Base-by-base conservation (phyloP, 495 filamentous ascomycete genomes). In the Umbilicaria muhlenbergii region DNA sequence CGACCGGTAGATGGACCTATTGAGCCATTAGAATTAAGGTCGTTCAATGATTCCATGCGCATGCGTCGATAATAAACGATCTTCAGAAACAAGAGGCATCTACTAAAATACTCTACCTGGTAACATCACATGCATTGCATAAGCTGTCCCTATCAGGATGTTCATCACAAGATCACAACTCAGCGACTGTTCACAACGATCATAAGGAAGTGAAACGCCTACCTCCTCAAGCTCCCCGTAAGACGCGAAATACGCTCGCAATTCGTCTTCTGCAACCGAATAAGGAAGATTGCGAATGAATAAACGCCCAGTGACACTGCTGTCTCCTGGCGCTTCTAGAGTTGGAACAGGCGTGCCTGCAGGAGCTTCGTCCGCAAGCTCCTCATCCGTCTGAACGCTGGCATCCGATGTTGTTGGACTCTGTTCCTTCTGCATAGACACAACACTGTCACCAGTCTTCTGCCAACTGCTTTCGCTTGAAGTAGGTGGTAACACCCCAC, bases 111-210 rank as follows among this genome's bases (percentile, higher is more conserved):
- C 68, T 73, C 73, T 75, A 62, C 70, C 67, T 68, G 61, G 48
- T 74, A 53, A 71, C 68, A 78, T 79, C 78, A 80, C 58, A 38
- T 74, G 74, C 74, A 62, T 57, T 61, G 77, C 79, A 91, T 95
- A 77, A 82, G 87, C 73, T 96, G 89, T 95, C 91, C 91, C 91
- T 96, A 96, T 94, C 89, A 77, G 81, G 81, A 75, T 75, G 62
- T 80, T 95, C 89, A 95, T 95, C 89, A 88, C 70, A 57, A 64
- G 69, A 71, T 59, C 54, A 51, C n/a, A 52, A 38, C 16, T 32
- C 6, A 41, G 44, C 28, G 11, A 33, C 2, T 36, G 17, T 38
- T 32, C 24, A 13, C 5, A 33, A 18, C 14, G 34, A 34, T 24
- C 42, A 50, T 39, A 46, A 41, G 13, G 46, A 49, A 41, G 42